A percentile compares a stretch with the other conserved stretches of the same genome.
Evolutionary conservation across 768 basidiomycete genomes (phyloP).

Genomic region (Boletus rufocinnamomeus): DNA sequence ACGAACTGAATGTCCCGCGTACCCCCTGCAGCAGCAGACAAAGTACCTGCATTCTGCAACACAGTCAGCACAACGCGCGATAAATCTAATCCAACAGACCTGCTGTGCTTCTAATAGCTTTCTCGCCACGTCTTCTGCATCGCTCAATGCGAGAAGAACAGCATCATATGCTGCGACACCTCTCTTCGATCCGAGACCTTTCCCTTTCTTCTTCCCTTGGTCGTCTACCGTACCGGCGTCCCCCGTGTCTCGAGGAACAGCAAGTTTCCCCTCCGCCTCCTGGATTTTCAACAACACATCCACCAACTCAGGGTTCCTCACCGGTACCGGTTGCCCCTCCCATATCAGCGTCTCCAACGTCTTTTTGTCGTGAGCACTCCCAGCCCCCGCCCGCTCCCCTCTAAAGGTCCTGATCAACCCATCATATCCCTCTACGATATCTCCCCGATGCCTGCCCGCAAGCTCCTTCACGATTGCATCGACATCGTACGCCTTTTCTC

Average conservation of each 20-base stretch:
- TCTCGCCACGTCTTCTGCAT: conserved; percentile 83
- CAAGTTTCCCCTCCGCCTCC: conserved; percentile 65
- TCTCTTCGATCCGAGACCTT: conserved; percentile 56
- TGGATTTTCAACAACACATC: conserved; percentile 84
- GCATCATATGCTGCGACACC: conserved; percentile 87
- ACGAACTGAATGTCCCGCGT: conserved; percentile 80
- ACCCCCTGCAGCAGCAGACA: conserved; percentile 42
- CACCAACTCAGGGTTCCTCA: conserved; percentile 90
- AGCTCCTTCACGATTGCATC: conserved; percentile 71
- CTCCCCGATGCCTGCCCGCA: conserved; percentile 53
- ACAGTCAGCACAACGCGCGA: not conserved
- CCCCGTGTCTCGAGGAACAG: conserved; percentile 33
- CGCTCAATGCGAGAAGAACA: conserved; percentile 80
- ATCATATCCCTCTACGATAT: conserved; percentile 66
- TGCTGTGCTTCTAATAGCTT: conserved; percentile 84
- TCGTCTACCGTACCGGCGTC: conserved; percentile 29
- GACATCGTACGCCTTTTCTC: conserved; percentile 77
- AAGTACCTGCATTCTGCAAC: conserved; percentile 45
- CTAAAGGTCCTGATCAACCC: conserved; percentile 53
- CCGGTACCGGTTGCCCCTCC: conserved; percentile 82
- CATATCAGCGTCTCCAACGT: conserved; percentile 65
- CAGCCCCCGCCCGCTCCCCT: conserved; percentile 40
- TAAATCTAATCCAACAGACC: conserved; percentile 41
- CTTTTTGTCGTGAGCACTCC: conserved; percentile 45
- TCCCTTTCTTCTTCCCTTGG: conserved; percentile 39